Evolutionary conservation across 495 filamentous ascomycete species (phyloP).

Genomic region (Jackrogersella multiformis): DNA sequence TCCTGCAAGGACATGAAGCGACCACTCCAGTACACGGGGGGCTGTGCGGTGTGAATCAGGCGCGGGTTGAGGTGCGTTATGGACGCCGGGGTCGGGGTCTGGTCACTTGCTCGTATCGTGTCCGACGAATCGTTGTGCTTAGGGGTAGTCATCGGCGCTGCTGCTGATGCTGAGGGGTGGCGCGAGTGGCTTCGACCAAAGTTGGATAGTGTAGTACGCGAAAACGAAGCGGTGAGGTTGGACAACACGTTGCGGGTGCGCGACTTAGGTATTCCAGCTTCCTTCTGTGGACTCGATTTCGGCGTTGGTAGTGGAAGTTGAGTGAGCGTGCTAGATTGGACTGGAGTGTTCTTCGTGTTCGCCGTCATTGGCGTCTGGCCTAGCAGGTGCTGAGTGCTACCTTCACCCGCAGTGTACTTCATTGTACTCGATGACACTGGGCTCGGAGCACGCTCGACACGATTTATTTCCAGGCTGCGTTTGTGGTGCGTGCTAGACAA

Average conservation of each 20-base stretch:
- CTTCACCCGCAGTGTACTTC: neutral
- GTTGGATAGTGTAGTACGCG: constrained; percentile 43
- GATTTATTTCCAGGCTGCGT: neutral
- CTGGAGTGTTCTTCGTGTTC: neutral
- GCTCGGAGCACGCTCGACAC: neutral
- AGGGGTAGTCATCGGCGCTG: neutral
- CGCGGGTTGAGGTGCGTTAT: constrained; percentile 19
- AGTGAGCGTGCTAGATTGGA: neutral
- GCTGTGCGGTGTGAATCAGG: constrained; percentile 44
- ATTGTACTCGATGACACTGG: neutral
- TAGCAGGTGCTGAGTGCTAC: too few relatives aligned
- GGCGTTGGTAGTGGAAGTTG: neutral
- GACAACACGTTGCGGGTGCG: constrained; percentile 53
- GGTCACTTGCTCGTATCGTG: neutral
- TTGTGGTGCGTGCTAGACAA: too few relatives aligned
- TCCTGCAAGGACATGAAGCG: constrained; percentile 65
- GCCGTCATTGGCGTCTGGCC: too few relatives aligned
- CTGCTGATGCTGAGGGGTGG: constrained; percentile 27
- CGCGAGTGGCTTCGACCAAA: constrained; percentile 36
- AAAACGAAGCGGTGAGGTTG: constrained; percentile 51
- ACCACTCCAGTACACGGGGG: constrained; percentile 62
- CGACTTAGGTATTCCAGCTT: constrained; percentile 44
- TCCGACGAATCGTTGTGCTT: neutral
- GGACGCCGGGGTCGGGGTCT: neutral
- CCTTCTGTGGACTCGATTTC: constrained; percentile 20